A percentile compares a stretch with the other conserved stretches of the same genome.
Evolutionary conservation across 164 flowering plant genomes (phyloP).

Genomic region (Litsea cubeba): DNA sequence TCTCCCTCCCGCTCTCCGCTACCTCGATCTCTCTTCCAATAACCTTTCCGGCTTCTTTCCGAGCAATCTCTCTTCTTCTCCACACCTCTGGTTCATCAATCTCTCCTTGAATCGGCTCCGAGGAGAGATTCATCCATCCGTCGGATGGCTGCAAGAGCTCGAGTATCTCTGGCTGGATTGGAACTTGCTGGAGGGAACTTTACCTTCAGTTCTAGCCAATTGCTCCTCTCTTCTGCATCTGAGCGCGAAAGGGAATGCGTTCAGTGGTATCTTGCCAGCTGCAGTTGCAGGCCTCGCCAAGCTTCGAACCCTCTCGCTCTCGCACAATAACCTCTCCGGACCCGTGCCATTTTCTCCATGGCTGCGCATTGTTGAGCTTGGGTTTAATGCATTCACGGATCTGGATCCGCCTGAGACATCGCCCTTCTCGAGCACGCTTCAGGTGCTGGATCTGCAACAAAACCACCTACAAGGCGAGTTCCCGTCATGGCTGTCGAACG

Average conservation of each 20-base stretch:
- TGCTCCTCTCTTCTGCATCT: slow-evolving; percentile 65
- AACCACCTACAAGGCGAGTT: slow-evolving; percentile 50
- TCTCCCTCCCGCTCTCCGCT: slow-evolving; percentile 32
- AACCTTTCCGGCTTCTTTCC: slow-evolving; percentile 57
- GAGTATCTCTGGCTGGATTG: slow-evolving; percentile 63
- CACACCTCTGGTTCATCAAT: slow-evolving; percentile 51
- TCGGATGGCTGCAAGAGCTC: slow-evolving; percentile 53
- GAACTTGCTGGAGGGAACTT: slow-evolving; percentile 55
- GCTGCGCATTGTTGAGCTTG: slow-evolving; percentile 45
- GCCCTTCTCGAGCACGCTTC: slow-evolving; percentile 31
- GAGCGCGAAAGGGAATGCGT: slow-evolving; percentile 53
- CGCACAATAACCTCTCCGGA: slow-evolving; percentile 60
- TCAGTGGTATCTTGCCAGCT: slow-evolving; percentile 59
- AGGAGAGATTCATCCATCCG: slow-evolving; percentile 56
- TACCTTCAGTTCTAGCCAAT: slow-evolving; percentile 75
- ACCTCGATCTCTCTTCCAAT: slow-evolving; percentile 54
- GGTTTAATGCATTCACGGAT: slow-evolving; percentile 65
- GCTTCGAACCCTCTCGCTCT: slow-evolving; percentile 55
- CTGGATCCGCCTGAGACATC: slow-evolving; percentile 29
- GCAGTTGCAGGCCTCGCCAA: slow-evolving; percentile 42
- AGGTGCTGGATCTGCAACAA: slow-evolving; percentile 53
- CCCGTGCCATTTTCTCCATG: slow-evolving; percentile 50
- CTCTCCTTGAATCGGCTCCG: slow-evolving; percentile 57
- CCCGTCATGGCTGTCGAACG: slow-evolving; percentile 49
- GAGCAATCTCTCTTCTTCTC: slow-evolving; percentile 24